Evolutionary conservation across 2,329 filamentous ascomycete species (phyloP), one percentile per base, ranked within the genome.

Genomic region (Chaetomium olivaceum): DNA sequence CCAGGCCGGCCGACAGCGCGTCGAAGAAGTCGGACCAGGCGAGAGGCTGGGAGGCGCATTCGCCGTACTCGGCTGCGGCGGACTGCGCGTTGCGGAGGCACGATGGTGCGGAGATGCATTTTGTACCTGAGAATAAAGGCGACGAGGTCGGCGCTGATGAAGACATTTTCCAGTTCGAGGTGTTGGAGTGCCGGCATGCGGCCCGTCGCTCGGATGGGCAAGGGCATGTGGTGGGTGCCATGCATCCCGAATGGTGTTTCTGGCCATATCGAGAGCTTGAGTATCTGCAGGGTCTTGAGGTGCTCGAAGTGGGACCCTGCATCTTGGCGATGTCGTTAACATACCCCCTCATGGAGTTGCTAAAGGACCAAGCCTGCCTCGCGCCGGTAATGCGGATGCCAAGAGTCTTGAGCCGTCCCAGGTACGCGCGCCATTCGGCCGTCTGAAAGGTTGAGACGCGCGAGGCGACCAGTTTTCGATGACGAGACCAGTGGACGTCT

Each of bases 401-500:
- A 11, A 50, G 46, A 50, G 19, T 50, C 46, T 50, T 50, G 46
- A 50, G 46, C 46, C 46, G 46, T 50, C 46, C 46, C n/a, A 50
- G 46, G 23, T 50, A 50, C 1, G 46, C 19, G 46, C 46, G 46
- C 46, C 46, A 50, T n/a, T 50, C 46, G 19, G 46, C n/a, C 4
- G 46, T 50, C n/a, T 50, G 46, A 23, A 50, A 50, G 46, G 46
- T 50, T n/a, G 46, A 50, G 46, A 50, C 46, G n/a, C 46, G 46
- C 46, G 46, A 21, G 46, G 19, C n/a, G 46, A 50, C 46, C 46
- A 50, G 46, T 50, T 50, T 23, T 50, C 46, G 46, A 50, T 50
- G 46, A 50, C 46, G 46, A 50, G 46, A n/a, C 46, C 46, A 6
- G 46, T n/a, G 46, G 21, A n/a, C 46, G 46, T 50, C 46, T 50